These are phyloP conservation scores for Pythium volutum DNA, from an alignment of 352 stramenopile species.

Conservation along the genomic window DNA sequence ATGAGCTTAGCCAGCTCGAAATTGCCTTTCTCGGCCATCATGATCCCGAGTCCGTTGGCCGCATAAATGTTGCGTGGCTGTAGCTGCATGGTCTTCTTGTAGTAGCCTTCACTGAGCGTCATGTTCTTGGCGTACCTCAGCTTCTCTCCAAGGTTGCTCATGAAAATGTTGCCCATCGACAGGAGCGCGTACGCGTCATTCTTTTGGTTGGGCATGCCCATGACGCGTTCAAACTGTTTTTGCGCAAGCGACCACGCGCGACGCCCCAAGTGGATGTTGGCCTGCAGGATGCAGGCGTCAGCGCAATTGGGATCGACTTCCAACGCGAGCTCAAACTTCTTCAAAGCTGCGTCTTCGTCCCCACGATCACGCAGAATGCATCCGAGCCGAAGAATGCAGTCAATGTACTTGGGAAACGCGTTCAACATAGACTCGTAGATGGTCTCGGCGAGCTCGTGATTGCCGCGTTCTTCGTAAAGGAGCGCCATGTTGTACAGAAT, in stretches of 20 bases:
- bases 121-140: constrained; percentile 97
- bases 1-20: constrained; percentile 95
- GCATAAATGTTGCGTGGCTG: constrained; percentile 95
- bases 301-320: constrained; percentile 89
- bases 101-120: constrained; percentile 92
- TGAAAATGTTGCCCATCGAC: constrained; percentile 98
- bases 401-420: constrained; percentile 93
- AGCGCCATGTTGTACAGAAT: constrained; percentile 96
- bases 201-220: constrained; percentile 94
- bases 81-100: constrained; percentile 93
- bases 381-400: constrained; percentile 92
- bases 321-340: constrained; percentile 93
- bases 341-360: constrained; percentile 83
- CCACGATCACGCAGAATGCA: constrained; percentile 94
- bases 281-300: constrained; percentile 93
- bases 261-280: constrained; percentile 94
- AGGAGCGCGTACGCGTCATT: constrained; percentile 97
- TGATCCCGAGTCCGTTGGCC: constrained; percentile 96
- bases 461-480: constrained; percentile 91
- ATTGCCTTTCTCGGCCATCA: constrained; percentile 97
- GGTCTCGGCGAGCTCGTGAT: constrained; percentile 86
- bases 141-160: constrained; percentile 95
- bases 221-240: constrained; percentile 92
- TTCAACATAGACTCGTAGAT: constrained; percentile 94
- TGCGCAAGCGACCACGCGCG: constrained; percentile 94